Conservation (phyloP, 2,329 filamentous ascomycete species). For the Cercospora sojina region DNA sequence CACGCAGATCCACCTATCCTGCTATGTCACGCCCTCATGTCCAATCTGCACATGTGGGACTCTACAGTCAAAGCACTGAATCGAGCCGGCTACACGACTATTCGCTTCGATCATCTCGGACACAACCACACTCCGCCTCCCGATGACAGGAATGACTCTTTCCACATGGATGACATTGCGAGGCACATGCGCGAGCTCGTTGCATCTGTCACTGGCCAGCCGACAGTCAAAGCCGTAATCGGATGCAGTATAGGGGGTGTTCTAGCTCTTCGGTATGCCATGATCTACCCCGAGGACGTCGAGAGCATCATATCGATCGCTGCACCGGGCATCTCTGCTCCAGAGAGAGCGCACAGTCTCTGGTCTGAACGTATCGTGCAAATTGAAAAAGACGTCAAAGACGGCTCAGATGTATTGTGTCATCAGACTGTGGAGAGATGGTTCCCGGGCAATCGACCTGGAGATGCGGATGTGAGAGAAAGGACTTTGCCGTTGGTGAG, state of each 20-base stretch:
- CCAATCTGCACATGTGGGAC: slow-evolving; percentile 33
- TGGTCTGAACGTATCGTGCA: slow-evolving; percentile 30
- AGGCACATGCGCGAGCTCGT: slow-evolving; percentile 31
- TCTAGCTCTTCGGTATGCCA: slow-evolving; percentile 33
- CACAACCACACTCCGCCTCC: slow-evolving; percentile 30
- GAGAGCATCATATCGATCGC: slow-evolving; percentile 28
- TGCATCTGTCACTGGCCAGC: slow-evolving; percentile 15
- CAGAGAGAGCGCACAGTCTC: slow-evolving; percentile 22
- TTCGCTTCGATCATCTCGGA: slow-evolving; percentile 35
- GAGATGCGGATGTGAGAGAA: slow-evolving; percentile 24
- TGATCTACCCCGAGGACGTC: slow-evolving; percentile 30
- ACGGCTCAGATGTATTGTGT: slow-evolving; percentile 22
- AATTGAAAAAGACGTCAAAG: slow-evolving; percentile 25
- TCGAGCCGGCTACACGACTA: slow-evolving; percentile 30
- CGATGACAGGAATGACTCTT: slow-evolving; percentile 3
- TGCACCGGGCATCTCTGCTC: slow-evolving; percentile 30
- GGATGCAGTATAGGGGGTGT: slow-evolving; percentile 35
- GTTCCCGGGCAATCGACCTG: slow-evolving; percentile 26
- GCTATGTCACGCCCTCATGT: slow-evolving; percentile 36
- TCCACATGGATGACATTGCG: slow-evolving; percentile 31
- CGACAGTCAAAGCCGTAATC: slow-evolving; percentile 27
- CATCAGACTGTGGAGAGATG: slow-evolving; percentile 30
- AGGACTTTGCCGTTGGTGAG: slow-evolving; percentile 27
- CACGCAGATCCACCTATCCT: slow-evolving; percentile 19
- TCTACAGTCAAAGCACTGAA: slow-evolving; percentile 26